phyloP scores from a whole-genome alignment of 2,329 filamentous ascomycete genomes.

The Akanthomyces dipterigenus region DNA sequence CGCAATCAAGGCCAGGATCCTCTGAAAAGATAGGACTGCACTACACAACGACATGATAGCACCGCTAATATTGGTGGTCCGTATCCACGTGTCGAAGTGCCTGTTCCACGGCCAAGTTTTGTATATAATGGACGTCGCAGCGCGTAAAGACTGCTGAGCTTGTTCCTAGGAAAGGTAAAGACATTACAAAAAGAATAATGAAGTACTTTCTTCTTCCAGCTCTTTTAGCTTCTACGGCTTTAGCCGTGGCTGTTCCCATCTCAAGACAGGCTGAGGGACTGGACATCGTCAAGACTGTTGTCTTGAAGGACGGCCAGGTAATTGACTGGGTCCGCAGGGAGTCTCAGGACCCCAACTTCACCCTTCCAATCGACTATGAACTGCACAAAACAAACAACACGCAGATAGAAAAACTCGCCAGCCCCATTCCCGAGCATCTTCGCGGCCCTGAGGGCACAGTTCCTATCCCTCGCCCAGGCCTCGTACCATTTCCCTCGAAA shows the following conservation, averaged over 20 bases:
- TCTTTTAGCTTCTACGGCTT: background rate
- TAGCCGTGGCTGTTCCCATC: background rate
- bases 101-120: background rate
- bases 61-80: background rate
- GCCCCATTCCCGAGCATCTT: background rate
- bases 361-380: background rate
- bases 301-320: constrained; percentile 12
- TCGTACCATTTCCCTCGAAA: constrained; percentile 13
- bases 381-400: background rate
- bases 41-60: constrained; percentile 2
- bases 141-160: no score
- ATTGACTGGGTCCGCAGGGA: constrained; percentile 17
- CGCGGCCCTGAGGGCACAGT: constrained; percentile 16
- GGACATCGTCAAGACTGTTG: constrained; percentile 14
- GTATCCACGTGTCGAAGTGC: background rate
- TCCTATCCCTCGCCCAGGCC: constrained; percentile 15
- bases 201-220: background rate
- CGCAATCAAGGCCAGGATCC: background rate
- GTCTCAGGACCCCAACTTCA: constrained; percentile 13
- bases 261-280: background rate
- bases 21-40: background rate
- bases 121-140: background rate
- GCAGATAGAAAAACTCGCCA: background rate
- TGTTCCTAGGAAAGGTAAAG: background rate
- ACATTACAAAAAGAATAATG: background rate